Base-by-base conservation (phyloP, 2,329 filamentous ascomycete species). In the Pyricularia grisea region DNA sequence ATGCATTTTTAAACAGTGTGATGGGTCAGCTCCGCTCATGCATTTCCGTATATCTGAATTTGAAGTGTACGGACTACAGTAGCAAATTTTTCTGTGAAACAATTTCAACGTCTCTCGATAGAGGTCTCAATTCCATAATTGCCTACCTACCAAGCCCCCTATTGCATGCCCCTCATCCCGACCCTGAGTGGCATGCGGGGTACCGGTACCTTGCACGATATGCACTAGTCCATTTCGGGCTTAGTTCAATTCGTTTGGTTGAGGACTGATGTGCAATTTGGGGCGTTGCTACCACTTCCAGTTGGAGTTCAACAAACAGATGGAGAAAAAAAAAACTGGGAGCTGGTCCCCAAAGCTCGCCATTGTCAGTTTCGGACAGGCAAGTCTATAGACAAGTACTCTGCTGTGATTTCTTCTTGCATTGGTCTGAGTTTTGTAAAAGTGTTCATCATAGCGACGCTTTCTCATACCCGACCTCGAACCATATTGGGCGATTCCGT, bases 231-330 rank as follows among this genome's bases (percentile, higher is more conserved):
- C 67, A 3, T 4, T 14, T 73, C 69, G 55, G 74, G 78, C 7
- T 70, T 80, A 79, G 79, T 69, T 66, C 65, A 10, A 25, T 55
- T 61, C 75, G 80, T 80, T 81, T 82, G 79, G 80, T 82, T 82
- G 81, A 82, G 81, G 73, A 79, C 74, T 72, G 74, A 70, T 72
- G 58, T 17, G 27, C 60, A 65, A 61, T 65, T 68, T 65, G 60
- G 67, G 67, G 67, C 31, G 67, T 65, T 42, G 58, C 30, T 68
- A 36, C 60, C 60, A 25, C n/a, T 36, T 25, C 50, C 36, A 68
- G 31, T 68, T 65, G 31, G 28, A 31, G 58, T 68, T 68, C 67
- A 68, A 68, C 67, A 68, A 68, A 65, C 60, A 55, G 60, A 63
- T 50, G 33, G 55, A 68, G 67, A 68, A 65, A 65, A 63, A 68